Conservation (phyloP, 495 filamentous ascomycete species). For the Tuber umbilicatum region DNA sequence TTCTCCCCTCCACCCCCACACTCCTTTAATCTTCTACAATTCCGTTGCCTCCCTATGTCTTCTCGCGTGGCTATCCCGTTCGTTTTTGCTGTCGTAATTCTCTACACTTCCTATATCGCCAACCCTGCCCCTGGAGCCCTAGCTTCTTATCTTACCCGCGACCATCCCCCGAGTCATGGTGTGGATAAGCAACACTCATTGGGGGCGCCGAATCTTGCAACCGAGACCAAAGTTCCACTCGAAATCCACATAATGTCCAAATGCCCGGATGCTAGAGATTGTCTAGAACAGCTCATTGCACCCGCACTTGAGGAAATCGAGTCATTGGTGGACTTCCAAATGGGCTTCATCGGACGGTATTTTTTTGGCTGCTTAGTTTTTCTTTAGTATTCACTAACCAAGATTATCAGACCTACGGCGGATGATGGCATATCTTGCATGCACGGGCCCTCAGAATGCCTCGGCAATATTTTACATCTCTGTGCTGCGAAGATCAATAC, state of each 20-base stretch:
- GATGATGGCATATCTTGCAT: slow-evolving; percentile 69
- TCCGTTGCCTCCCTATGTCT: neutral
- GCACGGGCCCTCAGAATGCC: slow-evolving; percentile 84
- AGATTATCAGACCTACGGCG: slow-evolving; percentile 6
- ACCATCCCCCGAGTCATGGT: neutral
- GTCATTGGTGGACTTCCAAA: slow-evolving; percentile 79
- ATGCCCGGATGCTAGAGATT: slow-evolving; percentile 80
- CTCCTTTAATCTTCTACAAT: neutral
- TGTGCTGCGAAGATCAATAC: slow-evolving; percentile 71
- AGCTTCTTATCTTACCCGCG: neutral
- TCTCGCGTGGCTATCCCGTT: neutral
- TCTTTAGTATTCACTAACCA: neutral
- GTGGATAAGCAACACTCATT: neutral
- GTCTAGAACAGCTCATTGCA: slow-evolving; percentile 70
- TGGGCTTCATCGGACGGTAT: slow-evolving; percentile 84
- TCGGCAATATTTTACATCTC: slow-evolving; percentile 88
- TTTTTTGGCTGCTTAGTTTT: slow-evolving; percentile 28
- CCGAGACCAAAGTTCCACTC: slow-evolving; percentile 56
- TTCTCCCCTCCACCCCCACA: neutral
- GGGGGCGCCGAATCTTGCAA: neutral
- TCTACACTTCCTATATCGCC: neutral
- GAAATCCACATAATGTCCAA: slow-evolving; percentile 95
- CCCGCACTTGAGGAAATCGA: slow-evolving; percentile 76
- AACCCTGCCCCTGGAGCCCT: neutral
- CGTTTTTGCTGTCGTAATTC: neutral